A percentile compares a stretch with the other conserved stretches of the same genome.
Evolutionary conservation across 1,139 yeast species (phyloP).

Genomic region (Hyphopichia pseudoburtonii): DNA sequence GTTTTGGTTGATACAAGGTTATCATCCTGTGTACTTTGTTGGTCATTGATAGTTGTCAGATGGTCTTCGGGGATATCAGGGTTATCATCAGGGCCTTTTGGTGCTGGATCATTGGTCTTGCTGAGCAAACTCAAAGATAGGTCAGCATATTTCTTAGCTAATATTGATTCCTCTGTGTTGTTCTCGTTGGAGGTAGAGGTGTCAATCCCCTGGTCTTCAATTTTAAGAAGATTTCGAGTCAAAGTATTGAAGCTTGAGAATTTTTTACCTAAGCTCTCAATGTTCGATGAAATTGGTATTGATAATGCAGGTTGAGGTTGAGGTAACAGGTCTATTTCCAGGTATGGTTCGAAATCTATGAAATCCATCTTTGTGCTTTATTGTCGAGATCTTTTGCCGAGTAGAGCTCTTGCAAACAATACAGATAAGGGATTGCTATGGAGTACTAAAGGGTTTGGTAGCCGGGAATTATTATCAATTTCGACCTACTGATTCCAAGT

Average conservation of each 20-base stretch:
- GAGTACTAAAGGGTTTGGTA: no score
- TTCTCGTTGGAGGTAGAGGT: slow-evolving; percentile 6
- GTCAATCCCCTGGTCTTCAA: slow-evolving; percentile 12
- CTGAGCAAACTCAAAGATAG: slow-evolving; percentile 25
- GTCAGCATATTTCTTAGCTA: slow-evolving; percentile 42
- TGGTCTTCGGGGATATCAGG: no score
- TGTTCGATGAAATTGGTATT: slow-evolving; percentile 42
- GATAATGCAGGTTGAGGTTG: slow-evolving; percentile 49
- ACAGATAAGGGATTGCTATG: no score
- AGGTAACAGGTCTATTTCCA: slow-evolving; percentile 29
- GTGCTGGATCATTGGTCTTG: slow-evolving; percentile 6
- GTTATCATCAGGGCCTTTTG: no score
- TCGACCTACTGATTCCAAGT: no score
- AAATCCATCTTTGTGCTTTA: slow-evolving; percentile 34
- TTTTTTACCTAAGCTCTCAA: slow-evolving; percentile 36
- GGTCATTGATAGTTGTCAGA: no score
- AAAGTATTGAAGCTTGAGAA: slow-evolving; percentile 35
- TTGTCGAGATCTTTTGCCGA: no score
- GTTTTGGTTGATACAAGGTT: slow-evolving; percentile 13
- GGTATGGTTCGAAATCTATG: slow-evolving; percentile 41
- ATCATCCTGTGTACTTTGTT: not conserved
- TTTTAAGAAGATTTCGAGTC: slow-evolving; percentile 29
- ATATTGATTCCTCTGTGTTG: slow-evolving; percentile 14
- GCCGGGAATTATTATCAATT: no score
- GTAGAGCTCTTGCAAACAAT: no score